Evolutionary conservation across 2,329 filamentous ascomycete genomes (phyloP).

Genomic region (Sporothrix euskadiensis): DNA sequence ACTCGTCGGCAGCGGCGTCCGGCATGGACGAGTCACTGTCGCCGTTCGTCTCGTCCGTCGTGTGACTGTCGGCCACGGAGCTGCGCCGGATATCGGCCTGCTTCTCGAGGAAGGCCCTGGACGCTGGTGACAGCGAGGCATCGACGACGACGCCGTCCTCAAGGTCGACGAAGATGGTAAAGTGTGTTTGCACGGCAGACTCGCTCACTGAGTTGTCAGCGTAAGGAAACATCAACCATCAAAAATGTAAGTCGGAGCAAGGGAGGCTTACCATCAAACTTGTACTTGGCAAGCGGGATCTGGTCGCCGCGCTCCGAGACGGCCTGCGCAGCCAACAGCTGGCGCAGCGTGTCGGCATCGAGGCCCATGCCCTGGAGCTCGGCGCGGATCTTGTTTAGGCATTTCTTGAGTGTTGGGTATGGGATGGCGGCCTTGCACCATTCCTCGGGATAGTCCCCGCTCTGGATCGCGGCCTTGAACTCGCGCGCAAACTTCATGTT

Average conservation of each 20-base stretch:
- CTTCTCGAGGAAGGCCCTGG: slow-evolving; percentile 62
- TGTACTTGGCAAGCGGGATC: slow-evolving; percentile 49
- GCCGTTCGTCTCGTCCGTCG: neutral
- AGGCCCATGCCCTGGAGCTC: slow-evolving; percentile 73
- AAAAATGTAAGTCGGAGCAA: neutral
- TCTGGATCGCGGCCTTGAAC: slow-evolving; percentile 66
- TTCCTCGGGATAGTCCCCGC: slow-evolving; percentile 66
- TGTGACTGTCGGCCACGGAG: neutral
- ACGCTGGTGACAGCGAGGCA: slow-evolving; percentile 65
- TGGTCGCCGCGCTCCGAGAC: slow-evolving; percentile 39
- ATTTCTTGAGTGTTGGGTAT: slow-evolving; percentile 84
- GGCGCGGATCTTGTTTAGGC: slow-evolving; percentile 74
- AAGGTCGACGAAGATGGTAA: slow-evolving; percentile 69
- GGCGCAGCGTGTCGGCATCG: slow-evolving; percentile 67
- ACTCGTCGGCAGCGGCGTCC: neutral
- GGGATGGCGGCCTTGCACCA: slow-evolving; percentile 76
- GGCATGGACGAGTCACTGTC: neutral
- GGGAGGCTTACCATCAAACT: slow-evolving; percentile 49
- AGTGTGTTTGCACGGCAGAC: slow-evolving; percentile 59
- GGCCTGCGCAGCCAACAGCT: slow-evolving; percentile 58
- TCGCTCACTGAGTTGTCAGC: slow-evolving; percentile 30
- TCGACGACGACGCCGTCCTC: slow-evolving; percentile 67
- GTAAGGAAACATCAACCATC: too few species aligned
- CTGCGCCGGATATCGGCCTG: slow-evolving; percentile 45
- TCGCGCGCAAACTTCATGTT: slow-evolving; percentile 84